Conservation (phyloP, 1,139 yeast species). For the Saccharomyces hybrid region DNA sequence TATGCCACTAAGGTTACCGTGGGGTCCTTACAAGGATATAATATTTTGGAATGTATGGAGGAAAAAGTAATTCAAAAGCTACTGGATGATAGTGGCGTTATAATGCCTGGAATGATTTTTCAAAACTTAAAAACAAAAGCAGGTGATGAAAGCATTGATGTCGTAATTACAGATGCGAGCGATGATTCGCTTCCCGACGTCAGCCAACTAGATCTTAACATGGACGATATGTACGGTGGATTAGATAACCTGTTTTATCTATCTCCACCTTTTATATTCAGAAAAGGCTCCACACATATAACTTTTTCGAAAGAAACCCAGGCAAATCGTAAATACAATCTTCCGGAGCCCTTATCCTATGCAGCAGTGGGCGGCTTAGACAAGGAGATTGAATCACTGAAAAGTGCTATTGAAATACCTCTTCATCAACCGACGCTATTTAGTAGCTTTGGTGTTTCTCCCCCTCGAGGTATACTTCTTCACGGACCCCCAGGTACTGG, state of each 20-base stretch:
- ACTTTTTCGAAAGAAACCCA: conserved; percentile 19
- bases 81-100: conserved; percentile 45
- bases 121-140: conserved; percentile 17
- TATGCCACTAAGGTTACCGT: conserved; percentile 37
- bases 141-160: conserved; percentile 21
- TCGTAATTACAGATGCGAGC: conserved; percentile 27
- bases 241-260: conserved; percentile 23
- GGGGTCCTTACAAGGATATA: conserved; percentile 26
- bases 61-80: conserved; percentile 34
- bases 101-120: conserved; percentile 48
- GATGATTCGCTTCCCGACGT: conserved; percentile 34
- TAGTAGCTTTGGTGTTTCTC: conserved; percentile 76
- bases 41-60: conserved; percentile 17
- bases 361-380: conserved; percentile 69
- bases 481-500: conserved; percentile 99
- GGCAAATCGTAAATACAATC: conserved; percentile 29
- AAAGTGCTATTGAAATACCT: conserved; percentile 72
- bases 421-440: conserved; percentile 70
- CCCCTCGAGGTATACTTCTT: conserved; percentile 82
- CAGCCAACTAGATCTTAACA: conserved; percentile 26
- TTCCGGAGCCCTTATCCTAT: conserved; percentile 40
- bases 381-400: conserved; percentile 53
- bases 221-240: conserved; percentile 14
- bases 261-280: conserved; percentile 43
- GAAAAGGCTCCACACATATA: conserved; percentile 36